Evolutionary conservation across 2,329 filamentous ascomycete species (phyloP), one percentile per base, ranked within the genome.

Genomic region (Aspergillus melleus): DNA sequence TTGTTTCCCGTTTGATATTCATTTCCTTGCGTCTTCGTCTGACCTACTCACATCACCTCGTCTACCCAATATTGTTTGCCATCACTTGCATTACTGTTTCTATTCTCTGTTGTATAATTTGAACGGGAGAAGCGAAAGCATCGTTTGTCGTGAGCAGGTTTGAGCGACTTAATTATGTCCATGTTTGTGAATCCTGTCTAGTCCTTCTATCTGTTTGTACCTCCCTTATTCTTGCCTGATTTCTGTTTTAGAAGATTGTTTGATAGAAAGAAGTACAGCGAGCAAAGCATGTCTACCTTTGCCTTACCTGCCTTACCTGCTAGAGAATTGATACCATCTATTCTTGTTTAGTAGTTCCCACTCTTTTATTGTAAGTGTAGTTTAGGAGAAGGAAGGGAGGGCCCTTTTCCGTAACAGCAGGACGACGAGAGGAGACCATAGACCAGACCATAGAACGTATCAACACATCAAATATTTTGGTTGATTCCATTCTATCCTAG

Each of bases 251-350:
- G 60, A 67, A 63, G 64, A 66, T 61, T 60, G 64, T 65, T 61
- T 60, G 64, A 67, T 65, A 68, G 65, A 68, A 63, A 63, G 61
- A 62, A 46, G 57, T 54, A 58, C 54, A 59, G 54, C 52, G 58
- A 54, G 46, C 36, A 39, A 51, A 19, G 51, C 32, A 32, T 66
- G 67, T 63, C 65, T 65, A 68, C 63, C 63, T 24, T 39, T 29
- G 4, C 26, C 26, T 29, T 29, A 29, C 2, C 26, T 29, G 26
- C 26, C 26, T 29, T 29, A 29, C 26, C 8, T 29, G 26, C 8
- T 29, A 29, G 26, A 29, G 26, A 29, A 29, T 29, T 29, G 26
- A 29, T 29, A 29, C 26, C 26, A 29, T 29, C 9, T 29, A 9
- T 9, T 29, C 26, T 29, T 36, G 32, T 36, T 36, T 14, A 12